Conservation (phyloP, 441 rosid genomes). For the Populus hybrid region DNA sequence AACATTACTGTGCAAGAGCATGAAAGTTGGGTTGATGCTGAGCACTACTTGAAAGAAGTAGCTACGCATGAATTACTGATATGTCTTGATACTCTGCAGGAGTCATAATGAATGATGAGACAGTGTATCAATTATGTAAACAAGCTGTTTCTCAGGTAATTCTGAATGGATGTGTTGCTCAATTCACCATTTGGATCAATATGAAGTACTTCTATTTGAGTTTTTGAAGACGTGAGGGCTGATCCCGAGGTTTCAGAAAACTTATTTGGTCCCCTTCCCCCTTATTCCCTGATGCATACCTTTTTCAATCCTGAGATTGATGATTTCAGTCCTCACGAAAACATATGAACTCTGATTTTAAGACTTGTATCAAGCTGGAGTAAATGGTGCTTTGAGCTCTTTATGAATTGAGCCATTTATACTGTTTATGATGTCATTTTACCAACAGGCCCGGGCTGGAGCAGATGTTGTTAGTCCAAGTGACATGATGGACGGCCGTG, state of each 20-base stretch:
- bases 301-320: neutral
- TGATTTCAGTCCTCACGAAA: conserved; percentile 1
- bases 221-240: neutral
- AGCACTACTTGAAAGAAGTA: neutral
- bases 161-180: neutral
- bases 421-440: conserved; percentile 12
- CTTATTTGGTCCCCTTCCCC: neutral
- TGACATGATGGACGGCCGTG: conserved; percentile 99
- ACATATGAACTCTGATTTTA: neutral
- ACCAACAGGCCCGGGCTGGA: conserved; percentile 86
- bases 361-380: neutral
- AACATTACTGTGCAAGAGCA: too few species aligned
- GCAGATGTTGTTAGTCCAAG: conserved; percentile 99
- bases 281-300: neutral
- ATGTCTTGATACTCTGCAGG: conserved; percentile 44
- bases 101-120: conserved; percentile 94
- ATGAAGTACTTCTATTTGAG: neutral
- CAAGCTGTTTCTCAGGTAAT: conserved; percentile 96
- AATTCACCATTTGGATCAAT: neutral
- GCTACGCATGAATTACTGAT: conserved; percentile 6
- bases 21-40: neutral
- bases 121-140: conserved; percentile 88
- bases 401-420: conserved; percentile 1
- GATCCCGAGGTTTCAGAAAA: neutral
- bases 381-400: neutral